Conservation (phyloP, 129 eudicot genomes). For the Scalesia atractyloides region DNA sequence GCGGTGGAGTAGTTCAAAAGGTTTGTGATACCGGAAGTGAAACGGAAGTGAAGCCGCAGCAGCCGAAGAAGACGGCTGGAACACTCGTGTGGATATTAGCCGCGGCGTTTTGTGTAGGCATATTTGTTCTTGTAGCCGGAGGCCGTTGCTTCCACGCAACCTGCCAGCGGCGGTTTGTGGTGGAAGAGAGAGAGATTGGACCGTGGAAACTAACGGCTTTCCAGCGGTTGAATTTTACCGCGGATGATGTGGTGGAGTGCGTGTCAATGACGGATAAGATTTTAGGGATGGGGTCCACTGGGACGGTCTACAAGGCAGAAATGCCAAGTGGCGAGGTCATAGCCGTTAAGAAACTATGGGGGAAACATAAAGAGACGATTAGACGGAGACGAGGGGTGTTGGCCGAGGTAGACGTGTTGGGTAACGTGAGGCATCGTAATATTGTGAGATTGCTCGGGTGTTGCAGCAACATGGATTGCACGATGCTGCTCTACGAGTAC, state of each 20-base stretch:
- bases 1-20: conserved; percentile 56
- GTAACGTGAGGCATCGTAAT: conserved; percentile 88
- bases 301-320: conserved; percentile 92
- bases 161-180: conserved; percentile 38
- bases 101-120: conserved; percentile 69
- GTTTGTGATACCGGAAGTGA: conserved; percentile 48
- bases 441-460: conserved; percentile 89
- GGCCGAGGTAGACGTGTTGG: conserved; percentile 95
- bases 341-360: conserved; percentile 97
- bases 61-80: conserved; percentile 67
- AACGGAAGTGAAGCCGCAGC: conserved; percentile 35
- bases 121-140: conserved; percentile 69
- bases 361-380: conserved; percentile 70
- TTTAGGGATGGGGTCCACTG: conserved; percentile 92
- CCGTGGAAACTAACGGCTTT: conserved; percentile 95
- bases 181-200: conserved; percentile 49
- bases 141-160: conserved; percentile 59
- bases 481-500: conserved; percentile 91
- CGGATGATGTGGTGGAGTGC: conserved; percentile 80
- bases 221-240: conserved; percentile 86
- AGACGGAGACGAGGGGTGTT: conserved; percentile 75
- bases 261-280: conserved; percentile 67
- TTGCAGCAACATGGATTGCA: conserved; percentile 76
- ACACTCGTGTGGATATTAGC: conserved; percentile 87
- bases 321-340: conserved; percentile 97